Base-by-base conservation (phyloP, 2,329 filamentous ascomycete genomes). In the Talaromyces sp. region DNA sequence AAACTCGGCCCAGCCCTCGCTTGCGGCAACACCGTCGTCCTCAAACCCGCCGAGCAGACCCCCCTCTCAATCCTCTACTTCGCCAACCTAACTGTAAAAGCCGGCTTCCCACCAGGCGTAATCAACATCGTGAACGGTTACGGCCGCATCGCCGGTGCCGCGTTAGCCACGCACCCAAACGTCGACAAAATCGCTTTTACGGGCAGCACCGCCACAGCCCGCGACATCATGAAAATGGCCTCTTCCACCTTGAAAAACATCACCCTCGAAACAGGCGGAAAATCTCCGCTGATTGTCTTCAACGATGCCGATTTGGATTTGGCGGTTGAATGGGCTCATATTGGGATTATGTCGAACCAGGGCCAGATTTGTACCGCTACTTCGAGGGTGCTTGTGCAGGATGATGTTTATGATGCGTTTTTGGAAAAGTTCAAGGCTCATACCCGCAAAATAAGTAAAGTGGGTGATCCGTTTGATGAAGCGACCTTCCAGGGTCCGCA, bases 141-240 rank as follows among this genome's bases (percentile, higher is more conserved):
- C 58, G 91, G 91, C 29, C 82, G 82, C 31, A 86, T 87, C 36
- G 88, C 89, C 0, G 91, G 91, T 11, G 83, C 87, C 3, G 88
- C 89, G 0, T 82, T 93, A 11, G 88, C 87, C 1, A 82, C 83
- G 36, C 91, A 94, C 73, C 77, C 86, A 19, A 85, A 84, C 51
- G 83, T 94, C 19, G 88, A 91, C 73, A 93, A 93, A 80, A 83
- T 94, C 68, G 89, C 91, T 0, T 94, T 93, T 69, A 93, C 91
- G 0, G 91, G 91, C 47, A 90, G 87, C 4, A 93, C 91, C 0
- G 80, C 81, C 1, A 93, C 90, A 0, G 91, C 88, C 4, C 85
- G 86, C 63, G 84, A 89, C 58, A 91, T 93, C 68, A 92, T 93
- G 89, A 91, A 91, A 74, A 84, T 86, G 77, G 90, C 91, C 0